Evolutionary conservation across 148 eudicot genomes (phyloP).

Genomic region (Cornus suecica): DNA sequence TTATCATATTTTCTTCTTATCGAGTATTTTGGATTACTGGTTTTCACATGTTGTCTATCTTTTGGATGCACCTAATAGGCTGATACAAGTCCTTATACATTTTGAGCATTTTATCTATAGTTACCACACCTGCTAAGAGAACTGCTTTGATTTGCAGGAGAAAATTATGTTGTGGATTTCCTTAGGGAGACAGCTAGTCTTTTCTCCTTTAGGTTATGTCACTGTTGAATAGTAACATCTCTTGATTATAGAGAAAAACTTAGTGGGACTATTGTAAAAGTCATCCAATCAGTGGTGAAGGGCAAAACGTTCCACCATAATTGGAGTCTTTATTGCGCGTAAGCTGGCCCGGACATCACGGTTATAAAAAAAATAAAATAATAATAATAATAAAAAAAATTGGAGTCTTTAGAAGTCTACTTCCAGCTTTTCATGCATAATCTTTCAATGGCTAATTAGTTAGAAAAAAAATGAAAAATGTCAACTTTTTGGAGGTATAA

Average conservation of each 20-base stretch:
- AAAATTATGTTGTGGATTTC: not conserved
- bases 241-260: not conserved
- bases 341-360: too few species aligned
- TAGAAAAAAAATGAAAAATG: too few species aligned
- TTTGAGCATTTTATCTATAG: not conserved
- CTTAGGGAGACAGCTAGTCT: not conserved
- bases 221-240: not conserved
- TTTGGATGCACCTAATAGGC: not conserved
- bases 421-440: not conserved
- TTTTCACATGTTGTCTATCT: not conserved
- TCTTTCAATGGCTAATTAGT: not conserved
- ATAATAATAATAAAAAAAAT: too few species aligned
- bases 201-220: not conserved
- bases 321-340: not conserved
- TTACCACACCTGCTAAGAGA: not conserved
- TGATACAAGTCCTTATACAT: not conserved
- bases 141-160: not conserved
- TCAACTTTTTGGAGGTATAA: too few species aligned
- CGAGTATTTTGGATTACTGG: not conserved
- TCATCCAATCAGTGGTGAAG: not conserved
- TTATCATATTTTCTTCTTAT: constrained; percentile 5
- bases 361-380: too few species aligned
- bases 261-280: not conserved
- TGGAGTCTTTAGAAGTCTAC: not conserved
- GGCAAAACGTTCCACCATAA: not conserved